phyloP scores from a whole-genome alignment of 768 basidiomycete genomes.

The Pleurotus eryngii region DNA sequence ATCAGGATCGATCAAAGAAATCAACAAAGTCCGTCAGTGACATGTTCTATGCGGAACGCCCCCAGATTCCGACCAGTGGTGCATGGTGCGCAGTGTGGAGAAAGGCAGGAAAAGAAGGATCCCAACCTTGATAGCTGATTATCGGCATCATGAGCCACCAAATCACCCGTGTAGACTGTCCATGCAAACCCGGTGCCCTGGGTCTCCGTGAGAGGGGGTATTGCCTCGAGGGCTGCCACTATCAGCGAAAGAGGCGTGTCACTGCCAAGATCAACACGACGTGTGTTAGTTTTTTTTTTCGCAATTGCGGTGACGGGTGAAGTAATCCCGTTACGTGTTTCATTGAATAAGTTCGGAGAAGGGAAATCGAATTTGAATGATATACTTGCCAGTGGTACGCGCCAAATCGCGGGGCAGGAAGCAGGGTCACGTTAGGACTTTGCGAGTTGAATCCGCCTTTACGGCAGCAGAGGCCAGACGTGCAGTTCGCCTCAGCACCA shows the following conservation, averaged over 20 bases:
- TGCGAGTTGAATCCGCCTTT: constrained; percentile 42
- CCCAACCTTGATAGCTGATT: constrained; percentile 58
- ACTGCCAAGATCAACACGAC: constrained; percentile 24
- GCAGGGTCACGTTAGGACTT: constrained; percentile 47
- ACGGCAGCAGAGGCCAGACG: constrained; percentile 64
- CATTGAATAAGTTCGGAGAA: not conserved
- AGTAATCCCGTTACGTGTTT: too few relatives aligned
- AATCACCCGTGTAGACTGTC: constrained; percentile 69
- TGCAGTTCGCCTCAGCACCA: constrained; percentile 72
- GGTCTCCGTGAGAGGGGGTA: constrained; percentile 64
- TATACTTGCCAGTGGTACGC: constrained; percentile 50
- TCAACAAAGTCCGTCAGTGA: too few relatives aligned
- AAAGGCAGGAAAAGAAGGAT: not conserved
- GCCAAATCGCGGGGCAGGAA: constrained; percentile 69
- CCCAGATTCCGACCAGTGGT: not conserved
- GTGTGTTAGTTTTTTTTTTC: too few relatives aligned
- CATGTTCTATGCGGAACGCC: too few relatives aligned
- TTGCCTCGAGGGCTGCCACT: constrained; percentile 58
- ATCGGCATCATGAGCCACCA: constrained; percentile 69
- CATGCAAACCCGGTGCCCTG: constrained; percentile 59
- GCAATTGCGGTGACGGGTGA: too few relatives aligned
- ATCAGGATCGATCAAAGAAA: too few relatives aligned
- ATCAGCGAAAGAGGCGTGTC: constrained; percentile 65
- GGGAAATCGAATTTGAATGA: not conserved
- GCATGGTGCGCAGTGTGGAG: not conserved